Percentiles rank a stretch among this genome's conserved stretches.
phyloP scores from a whole-genome alignment of 2,329 filamentous ascomycete genomes.

The Aotearoamyces nothofagi region DNA sequence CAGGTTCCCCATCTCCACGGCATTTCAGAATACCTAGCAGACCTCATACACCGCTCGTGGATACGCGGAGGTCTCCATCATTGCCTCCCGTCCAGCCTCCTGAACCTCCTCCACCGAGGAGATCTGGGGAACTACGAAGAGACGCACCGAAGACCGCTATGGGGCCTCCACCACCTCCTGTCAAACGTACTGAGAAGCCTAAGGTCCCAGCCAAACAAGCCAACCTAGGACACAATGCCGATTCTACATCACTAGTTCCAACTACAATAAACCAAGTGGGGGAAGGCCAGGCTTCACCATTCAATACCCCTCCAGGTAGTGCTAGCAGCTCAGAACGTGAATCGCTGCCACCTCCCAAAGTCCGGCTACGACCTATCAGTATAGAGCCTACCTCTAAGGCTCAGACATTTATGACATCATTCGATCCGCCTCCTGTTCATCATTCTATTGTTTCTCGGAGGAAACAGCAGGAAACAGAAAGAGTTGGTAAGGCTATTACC shows the following conservation, averaged over 20 bases:
- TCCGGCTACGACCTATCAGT: background rate
- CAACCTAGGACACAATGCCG: constrained; percentile 17
- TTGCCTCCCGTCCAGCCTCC: constrained; percentile 34
- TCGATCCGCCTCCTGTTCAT: constrained; percentile 34
- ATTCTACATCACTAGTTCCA: constrained; percentile 15
- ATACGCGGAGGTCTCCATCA: constrained; percentile 32
- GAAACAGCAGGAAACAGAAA: constrained; percentile 27
- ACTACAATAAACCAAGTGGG: constrained; percentile 2
- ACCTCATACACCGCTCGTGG: constrained; percentile 34
- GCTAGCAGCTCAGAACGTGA: constrained; percentile 40
- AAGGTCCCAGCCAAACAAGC: constrained; percentile 31
- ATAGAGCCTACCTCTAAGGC: background rate
- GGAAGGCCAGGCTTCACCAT: constrained; percentile 47
- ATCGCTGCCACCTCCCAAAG: constrained; percentile 29
- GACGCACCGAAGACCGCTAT: constrained; percentile 21
- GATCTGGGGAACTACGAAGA: constrained; percentile 42
- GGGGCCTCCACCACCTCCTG: constrained; percentile 44
- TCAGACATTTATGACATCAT: constrained; percentile 17
- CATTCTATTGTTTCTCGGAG: constrained; percentile 29
- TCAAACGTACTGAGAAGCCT: constrained; percentile 71
- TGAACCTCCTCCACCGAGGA: constrained; percentile 46
- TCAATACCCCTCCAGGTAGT: constrained; percentile 72
- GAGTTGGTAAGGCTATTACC: constrained; percentile 21
- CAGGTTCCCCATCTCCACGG: constrained; percentile 21
- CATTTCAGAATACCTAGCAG: constrained; percentile 39